Evolutionary conservation across 148 eudicot genomes (phyloP).

Genomic region (Mesembryanthemum crystallinum): DNA sequence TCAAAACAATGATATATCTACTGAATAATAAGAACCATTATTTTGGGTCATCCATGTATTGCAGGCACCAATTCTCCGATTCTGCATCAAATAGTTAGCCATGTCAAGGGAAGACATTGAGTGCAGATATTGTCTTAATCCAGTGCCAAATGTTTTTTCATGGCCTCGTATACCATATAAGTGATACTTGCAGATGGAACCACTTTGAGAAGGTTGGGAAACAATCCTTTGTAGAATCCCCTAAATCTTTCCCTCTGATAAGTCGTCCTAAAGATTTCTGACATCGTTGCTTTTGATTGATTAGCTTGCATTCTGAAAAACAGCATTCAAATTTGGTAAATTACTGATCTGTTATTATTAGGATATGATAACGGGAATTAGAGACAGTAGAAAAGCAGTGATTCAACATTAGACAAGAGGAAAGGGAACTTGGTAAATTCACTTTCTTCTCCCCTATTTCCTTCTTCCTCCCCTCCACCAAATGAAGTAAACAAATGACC

Average conservation of each 20-base stretch:
- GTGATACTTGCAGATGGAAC: constrained; percentile 94
- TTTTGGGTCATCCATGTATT: constrained; percentile 30
- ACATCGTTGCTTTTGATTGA: constrained; percentile 55
- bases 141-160: constrained; percentile 84
- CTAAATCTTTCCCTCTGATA: constrained; percentile 56
- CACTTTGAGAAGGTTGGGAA: constrained; percentile 94
- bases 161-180: constrained; percentile 77
- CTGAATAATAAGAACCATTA: constrained; percentile 27
- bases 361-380: background rate
- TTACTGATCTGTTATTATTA: background rate
- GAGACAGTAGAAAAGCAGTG: background rate
- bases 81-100: constrained; percentile 22
- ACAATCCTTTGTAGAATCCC: constrained; percentile 94
- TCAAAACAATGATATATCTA: constrained; percentile 28
- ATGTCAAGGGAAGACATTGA: constrained; percentile 18
- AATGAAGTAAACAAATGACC: background rate
- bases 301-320: constrained; percentile 90
- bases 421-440: no score
- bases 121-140: constrained; percentile 27
- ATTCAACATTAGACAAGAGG: no score
- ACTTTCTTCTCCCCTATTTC: background rate
- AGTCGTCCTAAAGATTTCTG: constrained; percentile 68
- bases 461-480: background rate
- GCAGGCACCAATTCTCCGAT: constrained; percentile 15
- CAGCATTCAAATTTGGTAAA: background rate